Evolutionary conservation across 257 asterid species (phyloP).

Genomic region (Paulownia fortunei): DNA sequence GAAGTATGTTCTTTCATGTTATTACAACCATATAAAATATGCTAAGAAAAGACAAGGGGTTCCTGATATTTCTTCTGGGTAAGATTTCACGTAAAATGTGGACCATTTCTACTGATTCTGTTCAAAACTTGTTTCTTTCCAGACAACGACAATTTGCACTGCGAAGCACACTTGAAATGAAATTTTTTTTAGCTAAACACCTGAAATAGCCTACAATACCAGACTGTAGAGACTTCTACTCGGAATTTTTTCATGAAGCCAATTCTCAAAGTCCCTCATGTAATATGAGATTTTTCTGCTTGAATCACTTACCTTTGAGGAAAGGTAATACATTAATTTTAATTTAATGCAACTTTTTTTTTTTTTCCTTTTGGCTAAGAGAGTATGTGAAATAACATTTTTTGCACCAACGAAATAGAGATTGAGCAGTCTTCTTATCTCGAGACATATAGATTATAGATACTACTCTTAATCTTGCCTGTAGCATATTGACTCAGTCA

Average conservation of each 20-base stretch:
- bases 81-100: constrained; percentile 31
- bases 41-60: constrained; percentile 13
- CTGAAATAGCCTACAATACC: neutral
- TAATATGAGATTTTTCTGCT: neutral
- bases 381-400: no score
- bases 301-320: neutral
- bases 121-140: neutral
- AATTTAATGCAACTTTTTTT: neutral
- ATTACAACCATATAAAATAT: constrained; percentile 45
- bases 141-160: constrained; percentile 1
- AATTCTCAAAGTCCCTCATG: constrained; percentile 2
- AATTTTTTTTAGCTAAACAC: neutral
- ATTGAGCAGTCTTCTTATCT: no score
- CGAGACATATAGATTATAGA: no score
- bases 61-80: constrained; percentile 33
- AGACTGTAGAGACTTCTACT: neutral
- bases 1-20: neutral
- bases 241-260: neutral
- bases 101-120: constrained; percentile 11
- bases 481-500: no score
- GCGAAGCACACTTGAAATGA: constrained; percentile 15
- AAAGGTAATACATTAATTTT: neutral
- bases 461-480: no score
- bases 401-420: no score
- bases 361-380: no score